Evolutionary conservation across 495 filamentous ascomycete genomes (phyloP).

Genomic region (Penicillium cataractarum): DNA sequence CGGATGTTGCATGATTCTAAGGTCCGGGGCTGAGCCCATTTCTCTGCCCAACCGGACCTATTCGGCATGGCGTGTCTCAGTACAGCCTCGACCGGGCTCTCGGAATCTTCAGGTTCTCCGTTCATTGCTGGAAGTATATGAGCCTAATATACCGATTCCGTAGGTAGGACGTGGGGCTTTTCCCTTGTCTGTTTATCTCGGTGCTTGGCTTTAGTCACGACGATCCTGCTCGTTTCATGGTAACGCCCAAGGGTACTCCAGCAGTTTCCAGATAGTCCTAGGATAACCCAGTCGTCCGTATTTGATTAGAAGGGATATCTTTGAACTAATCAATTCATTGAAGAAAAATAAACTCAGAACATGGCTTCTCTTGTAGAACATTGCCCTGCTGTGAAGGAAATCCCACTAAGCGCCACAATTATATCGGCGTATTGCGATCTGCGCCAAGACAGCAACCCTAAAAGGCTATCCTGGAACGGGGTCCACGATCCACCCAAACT

Average conservation of each 20-base stretch:
- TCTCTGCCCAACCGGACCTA: background rate
- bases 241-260: background rate
- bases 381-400: background rate
- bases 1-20: background rate
- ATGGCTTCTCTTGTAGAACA: background rate
- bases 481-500: background rate
- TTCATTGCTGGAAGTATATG: background rate
- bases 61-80: constrained; percentile 5
- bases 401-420: background rate
- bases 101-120: background rate
- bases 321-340: too few relatives aligned
- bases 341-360: background rate
- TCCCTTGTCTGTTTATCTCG: background rate
- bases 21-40: background rate
- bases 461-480: background rate
- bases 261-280: too few relatives aligned
- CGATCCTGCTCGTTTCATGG: background rate
- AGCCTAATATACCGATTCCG: background rate
- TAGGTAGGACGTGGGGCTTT: background rate
- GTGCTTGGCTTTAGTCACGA: background rate
- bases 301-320: too few relatives aligned
- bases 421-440: background rate
- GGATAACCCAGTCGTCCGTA: too few relatives aligned
- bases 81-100: background rate
- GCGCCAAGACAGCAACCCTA: background rate